Evolutionary conservation across 1,284 basidiomycete species (phyloP).

Genomic region (Caloboletus inedulis): DNA sequence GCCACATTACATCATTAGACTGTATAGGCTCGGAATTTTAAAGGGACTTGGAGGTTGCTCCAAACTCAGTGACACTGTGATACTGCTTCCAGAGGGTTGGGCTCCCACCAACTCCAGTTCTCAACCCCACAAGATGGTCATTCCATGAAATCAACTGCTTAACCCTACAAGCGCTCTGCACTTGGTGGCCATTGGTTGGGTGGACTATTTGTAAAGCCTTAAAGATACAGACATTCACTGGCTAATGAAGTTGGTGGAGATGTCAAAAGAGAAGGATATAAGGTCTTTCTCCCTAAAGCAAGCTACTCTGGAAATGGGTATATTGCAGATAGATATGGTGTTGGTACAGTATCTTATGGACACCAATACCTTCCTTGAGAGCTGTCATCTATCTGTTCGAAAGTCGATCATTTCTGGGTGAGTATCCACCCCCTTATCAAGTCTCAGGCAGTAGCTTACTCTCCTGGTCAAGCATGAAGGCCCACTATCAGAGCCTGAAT

Average conservation of each 20-base stretch:
- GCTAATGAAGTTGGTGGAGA: background rate
- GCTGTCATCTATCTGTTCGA: conserved; percentile 2
- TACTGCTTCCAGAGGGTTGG: background rate
- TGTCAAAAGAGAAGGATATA: background rate
- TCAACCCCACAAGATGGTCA: background rate
- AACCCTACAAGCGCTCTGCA: background rate
- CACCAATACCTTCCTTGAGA: conserved; percentile 4
- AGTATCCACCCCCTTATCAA: background rate
- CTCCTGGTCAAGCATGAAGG: background rate
- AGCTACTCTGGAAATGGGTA: conserved; percentile 1
- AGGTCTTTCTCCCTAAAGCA: background rate
- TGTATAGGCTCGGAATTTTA: background rate
- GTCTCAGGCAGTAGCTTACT: background rate
- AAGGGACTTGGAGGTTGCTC: background rate
- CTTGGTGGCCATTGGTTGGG: background rate
- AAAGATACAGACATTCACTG: background rate
- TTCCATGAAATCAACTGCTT: background rate
- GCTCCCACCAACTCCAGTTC: background rate
- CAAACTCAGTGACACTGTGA: background rate
- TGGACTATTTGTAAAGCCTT: background rate
- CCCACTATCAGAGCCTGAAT: background rate
- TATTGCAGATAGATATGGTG: background rate
- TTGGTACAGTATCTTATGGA: conserved; percentile 1
- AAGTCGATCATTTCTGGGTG: background rate
- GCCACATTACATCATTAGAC: background rate